Base-by-base conservation (phyloP, 306 rosid genomes). In the Quercus glauca region DNA sequence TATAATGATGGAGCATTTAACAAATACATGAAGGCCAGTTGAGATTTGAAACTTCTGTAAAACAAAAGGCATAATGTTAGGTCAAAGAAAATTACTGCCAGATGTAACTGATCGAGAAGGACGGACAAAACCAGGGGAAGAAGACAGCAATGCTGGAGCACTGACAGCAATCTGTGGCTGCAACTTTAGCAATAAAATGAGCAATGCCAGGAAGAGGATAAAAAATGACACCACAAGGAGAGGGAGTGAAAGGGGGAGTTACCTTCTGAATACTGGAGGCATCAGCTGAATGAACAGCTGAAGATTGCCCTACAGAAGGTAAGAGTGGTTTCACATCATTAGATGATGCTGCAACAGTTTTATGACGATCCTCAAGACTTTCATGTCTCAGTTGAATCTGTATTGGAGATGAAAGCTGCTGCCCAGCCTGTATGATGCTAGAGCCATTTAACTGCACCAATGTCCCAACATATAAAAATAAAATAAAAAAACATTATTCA, bases 311-410 rank as follows among this genome's bases (percentile, higher is more conserved):
- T 8, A 74, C 80, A 76, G 93, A 82, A 81, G 96, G 77, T 83
- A 90, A 53, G 78, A 79, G 81, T 5, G 89, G 96, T 55, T 90
- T 96, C 61, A 71, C 76, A 68, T 92, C 98, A 71, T 75, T 84
- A 29, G 90, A 83, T 80, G 89, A 70, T 83, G 87, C 72, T 72
- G 61, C 81, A 72, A 89, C 78, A 52, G 84, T 53, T 84, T 84
- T 96, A 69, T 77, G 90, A 76, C 88, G 94, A 73, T 96, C 98
- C 78, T 91, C 96, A 72, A 87, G 53, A 83, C 67, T 83, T 75
- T 96, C 99, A 78, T 81, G 93, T 75, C 97, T 93, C 80, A 83
- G 98, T 77, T 90, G 99, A 85, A 92, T 87, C 83, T 84, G 97
- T 55, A 88, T 85, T 2, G 91, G 69, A 28, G 88, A 71, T 73